phyloP scores from a whole-genome alignment of 805 yeast species.

The Nakazawaea laoshanensis region DNA sequence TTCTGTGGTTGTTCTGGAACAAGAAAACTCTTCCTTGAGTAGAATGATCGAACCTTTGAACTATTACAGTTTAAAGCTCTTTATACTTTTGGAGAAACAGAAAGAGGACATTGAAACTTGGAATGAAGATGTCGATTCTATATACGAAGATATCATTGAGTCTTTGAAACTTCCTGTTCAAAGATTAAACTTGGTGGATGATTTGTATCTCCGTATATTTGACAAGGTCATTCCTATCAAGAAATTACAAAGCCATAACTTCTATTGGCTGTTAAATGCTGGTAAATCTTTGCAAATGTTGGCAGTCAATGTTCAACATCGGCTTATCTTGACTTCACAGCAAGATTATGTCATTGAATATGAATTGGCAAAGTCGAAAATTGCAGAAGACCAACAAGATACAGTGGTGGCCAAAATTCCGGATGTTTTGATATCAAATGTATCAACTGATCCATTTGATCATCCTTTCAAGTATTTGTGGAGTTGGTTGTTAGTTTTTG shows the following conservation, averaged over 20 bases:
- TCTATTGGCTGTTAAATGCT: conserved; percentile 25
- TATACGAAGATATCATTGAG: conserved; percentile 35
- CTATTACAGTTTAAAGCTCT: conserved; percentile 7
- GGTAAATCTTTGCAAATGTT: conserved; percentile 30
- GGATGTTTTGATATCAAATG: conserved; percentile 24
- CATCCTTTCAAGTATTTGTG: conserved; percentile 42
- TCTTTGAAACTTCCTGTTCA: conserved; percentile 22
- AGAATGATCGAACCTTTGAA: conserved; percentile 2
- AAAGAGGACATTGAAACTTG: conserved; percentile 22
- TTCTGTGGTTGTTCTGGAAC: conserved; percentile 14
- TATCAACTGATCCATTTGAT: conserved; percentile 24
- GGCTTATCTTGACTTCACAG: conserved; percentile 36
- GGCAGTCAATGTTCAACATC: conserved; percentile 28
- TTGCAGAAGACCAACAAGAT: conserved; percentile 18
- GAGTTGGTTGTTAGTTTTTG: conserved; percentile 60
- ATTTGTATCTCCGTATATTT: conserved; percentile 24
- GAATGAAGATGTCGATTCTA: conserved; percentile 26
- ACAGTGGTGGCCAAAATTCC: conserved; percentile 29
- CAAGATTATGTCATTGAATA: conserved; percentile 55
- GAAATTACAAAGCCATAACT: conserved; percentile 21
- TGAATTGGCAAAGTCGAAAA: conserved; percentile 38
- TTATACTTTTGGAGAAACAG: conserved; percentile 8
- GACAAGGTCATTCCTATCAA: conserved; percentile 19
- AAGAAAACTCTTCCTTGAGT: background rate
- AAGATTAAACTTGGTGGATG: conserved; percentile 26